A percentile compares a stretch with the other conserved stretches of the same genome.
Evolutionary conservation across 345 rosid species (phyloP).

Genomic region (Eutrema heterophyllum): DNA sequence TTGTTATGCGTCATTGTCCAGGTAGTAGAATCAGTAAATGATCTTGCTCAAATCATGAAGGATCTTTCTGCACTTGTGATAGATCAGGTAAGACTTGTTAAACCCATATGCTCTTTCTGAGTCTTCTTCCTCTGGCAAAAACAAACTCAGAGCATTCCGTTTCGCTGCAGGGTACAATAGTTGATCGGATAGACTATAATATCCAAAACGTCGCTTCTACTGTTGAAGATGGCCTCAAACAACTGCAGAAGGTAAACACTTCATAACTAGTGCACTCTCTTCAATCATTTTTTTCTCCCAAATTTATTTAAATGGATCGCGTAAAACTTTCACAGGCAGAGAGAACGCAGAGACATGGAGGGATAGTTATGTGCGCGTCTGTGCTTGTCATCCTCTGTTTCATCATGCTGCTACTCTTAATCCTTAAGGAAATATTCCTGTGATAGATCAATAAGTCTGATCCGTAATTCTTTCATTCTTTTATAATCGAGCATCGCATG

Average conservation of each 20-base stretch:
- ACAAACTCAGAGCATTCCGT: no score
- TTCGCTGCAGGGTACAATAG: conserved; percentile 68
- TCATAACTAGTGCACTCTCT: background rate
- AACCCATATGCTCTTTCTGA: background rate
- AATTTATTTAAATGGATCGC: background rate
- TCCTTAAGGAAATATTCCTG: conserved; percentile 69
- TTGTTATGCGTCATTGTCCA: conserved; percentile 16
- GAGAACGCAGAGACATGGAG: conserved; percentile 83
- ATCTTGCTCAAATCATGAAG: conserved; percentile 98
- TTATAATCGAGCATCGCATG: background rate
- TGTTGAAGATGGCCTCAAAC: conserved; percentile 90
- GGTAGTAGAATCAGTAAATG: conserved; percentile 95
- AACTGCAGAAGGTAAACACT: conserved; percentile 66
- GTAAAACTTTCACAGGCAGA: conserved; percentile 56
- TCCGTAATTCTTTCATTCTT: conserved; percentile 20
- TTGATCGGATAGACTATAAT: conserved; percentile 92
- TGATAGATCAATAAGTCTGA: conserved; percentile 33
- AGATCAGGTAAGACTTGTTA: conserved; percentile 62
- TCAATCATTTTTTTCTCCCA: background rate
- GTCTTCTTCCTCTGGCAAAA: no score
- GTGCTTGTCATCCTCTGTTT: conserved; percentile 88
- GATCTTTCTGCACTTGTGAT: conserved; percentile 93
- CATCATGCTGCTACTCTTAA: conserved; percentile 79
- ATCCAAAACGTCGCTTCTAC: conserved; percentile 86
- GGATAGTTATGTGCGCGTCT: conserved; percentile 93